These are phyloP conservation scores for Penstemon barbatus DNA, from an alignment of 257 asterid genomes.

Conservation along the genomic window DNA sequence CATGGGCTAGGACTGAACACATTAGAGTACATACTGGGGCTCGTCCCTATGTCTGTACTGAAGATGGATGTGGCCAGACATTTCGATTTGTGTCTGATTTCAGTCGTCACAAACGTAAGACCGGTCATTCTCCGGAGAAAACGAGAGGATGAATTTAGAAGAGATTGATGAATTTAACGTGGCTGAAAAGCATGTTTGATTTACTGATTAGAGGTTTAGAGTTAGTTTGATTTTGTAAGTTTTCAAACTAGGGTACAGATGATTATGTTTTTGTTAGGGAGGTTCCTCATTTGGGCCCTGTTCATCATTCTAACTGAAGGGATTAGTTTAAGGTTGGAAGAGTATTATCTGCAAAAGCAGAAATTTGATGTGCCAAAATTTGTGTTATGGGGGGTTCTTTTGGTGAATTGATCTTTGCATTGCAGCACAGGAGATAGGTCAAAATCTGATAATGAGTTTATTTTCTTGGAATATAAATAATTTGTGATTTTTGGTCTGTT, in stretches of 20 bases:
- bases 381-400: constrained; percentile 1
- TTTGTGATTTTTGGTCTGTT: too few relatives aligned
- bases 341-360: constrained; percentile 38
- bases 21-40: constrained; percentile 96
- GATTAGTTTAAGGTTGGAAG: constrained; percentile 43
- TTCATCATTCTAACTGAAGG: constrained; percentile 36
- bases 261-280: constrained; percentile 31
- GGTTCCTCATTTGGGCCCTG: constrained; percentile 43
- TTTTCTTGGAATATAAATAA: not conserved
- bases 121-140: constrained; percentile 84
- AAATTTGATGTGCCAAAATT: constrained; percentile 26
- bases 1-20: constrained; percentile 99
- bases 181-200: constrained; percentile 32
- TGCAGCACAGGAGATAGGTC: not conserved
- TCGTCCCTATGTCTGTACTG: constrained; percentile 85
- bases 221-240: constrained; percentile 41
- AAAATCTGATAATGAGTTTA: not conserved
- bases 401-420: not conserved
- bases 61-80: constrained; percentile 89
- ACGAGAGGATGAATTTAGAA: constrained; percentile 36
- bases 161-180: constrained; percentile 25
- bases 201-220: constrained; percentile 40
- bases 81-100: constrained; percentile 97
- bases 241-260: constrained; percentile 35
- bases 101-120: constrained; percentile 99